Conservation (phyloP, 768 basidiomycete species). For the Infundibulicybe gibba region DNA sequence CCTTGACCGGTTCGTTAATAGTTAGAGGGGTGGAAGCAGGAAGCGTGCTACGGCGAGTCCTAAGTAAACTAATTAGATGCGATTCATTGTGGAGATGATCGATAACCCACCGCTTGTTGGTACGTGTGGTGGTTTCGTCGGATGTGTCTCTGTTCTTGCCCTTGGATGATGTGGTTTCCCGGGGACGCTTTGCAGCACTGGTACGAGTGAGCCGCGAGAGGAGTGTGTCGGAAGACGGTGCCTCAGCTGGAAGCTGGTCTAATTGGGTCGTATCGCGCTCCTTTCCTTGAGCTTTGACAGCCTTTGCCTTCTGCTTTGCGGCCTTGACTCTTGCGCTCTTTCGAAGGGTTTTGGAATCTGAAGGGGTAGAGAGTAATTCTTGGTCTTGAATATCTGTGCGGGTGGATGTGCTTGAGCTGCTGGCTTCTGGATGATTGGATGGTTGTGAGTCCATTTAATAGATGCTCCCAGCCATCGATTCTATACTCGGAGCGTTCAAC, state of each 20-base stretch:
- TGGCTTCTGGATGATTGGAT: constrained; percentile 65
- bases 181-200: constrained; percentile 45
- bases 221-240: constrained; percentile 28
- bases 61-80: constrained; percentile 30
- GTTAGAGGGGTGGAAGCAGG: constrained; percentile 40
- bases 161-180: constrained; percentile 48
- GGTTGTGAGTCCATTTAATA: constrained; percentile 92
- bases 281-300: constrained; percentile 44
- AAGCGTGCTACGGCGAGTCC: constrained; percentile 55
- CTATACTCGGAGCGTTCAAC: constrained; percentile 33
- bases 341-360: constrained; percentile 59
- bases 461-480: constrained; percentile 86
- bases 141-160: constrained; percentile 60
- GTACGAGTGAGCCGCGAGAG: constrained; percentile 40
- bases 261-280: constrained; percentile 43
- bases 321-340: constrained; percentile 76
- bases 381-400: constrained; percentile 36
- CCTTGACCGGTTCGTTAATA: constrained; percentile 75
- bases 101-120: constrained; percentile 59
- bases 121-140: constrained; percentile 46
- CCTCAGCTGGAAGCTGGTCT: constrained; percentile 25
- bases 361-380: constrained; percentile 31
- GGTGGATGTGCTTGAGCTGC: constrained; percentile 56
- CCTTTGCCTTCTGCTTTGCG: constrained; percentile 67
- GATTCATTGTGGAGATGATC: constrained; percentile 19